These are phyloP conservation scores for Acer yangbiense DNA, from an alignment of 345 rosid genomes.

Conservation along the genomic window DNA sequence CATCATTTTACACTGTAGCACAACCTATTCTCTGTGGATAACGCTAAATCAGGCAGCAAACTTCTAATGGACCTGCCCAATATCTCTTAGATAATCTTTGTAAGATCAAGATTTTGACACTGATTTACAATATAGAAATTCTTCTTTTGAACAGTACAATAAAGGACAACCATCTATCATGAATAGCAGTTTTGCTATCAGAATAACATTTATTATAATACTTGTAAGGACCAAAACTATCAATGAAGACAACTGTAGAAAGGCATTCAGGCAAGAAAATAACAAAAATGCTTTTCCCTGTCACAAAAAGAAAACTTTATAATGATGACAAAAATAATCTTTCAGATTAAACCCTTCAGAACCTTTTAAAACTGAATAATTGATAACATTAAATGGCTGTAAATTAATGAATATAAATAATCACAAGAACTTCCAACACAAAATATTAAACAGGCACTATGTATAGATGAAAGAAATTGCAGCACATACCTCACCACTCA, in stretches of 20 bases:
- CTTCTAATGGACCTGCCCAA: background rate
- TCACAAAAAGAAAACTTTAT: background rate
- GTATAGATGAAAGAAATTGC: conserved; percentile 8
- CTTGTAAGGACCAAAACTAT: background rate
- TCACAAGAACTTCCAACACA: background rate
- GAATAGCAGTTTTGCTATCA: background rate
- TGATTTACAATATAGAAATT: background rate
- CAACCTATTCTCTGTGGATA: background rate
- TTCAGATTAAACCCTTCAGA: background rate
- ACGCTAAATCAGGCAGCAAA: background rate
- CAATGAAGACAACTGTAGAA: background rate
- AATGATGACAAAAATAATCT: background rate
- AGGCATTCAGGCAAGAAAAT: background rate
- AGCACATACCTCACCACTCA: conserved; percentile 81
- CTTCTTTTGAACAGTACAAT: background rate
- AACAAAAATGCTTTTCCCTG: background rate
- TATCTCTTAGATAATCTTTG: background rate
- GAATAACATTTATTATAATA: background rate
- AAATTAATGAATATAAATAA: conserved; percentile 3
- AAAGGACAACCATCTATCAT: background rate
- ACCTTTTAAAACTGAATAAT: background rate
- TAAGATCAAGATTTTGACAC: background rate
- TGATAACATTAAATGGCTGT: background rate
- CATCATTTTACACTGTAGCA: background rate
- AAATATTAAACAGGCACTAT: background rate